phyloP scores from a whole-genome alignment of 2,329 filamentous ascomycete genomes.

The Aspergillus chevalieri region DNA sequence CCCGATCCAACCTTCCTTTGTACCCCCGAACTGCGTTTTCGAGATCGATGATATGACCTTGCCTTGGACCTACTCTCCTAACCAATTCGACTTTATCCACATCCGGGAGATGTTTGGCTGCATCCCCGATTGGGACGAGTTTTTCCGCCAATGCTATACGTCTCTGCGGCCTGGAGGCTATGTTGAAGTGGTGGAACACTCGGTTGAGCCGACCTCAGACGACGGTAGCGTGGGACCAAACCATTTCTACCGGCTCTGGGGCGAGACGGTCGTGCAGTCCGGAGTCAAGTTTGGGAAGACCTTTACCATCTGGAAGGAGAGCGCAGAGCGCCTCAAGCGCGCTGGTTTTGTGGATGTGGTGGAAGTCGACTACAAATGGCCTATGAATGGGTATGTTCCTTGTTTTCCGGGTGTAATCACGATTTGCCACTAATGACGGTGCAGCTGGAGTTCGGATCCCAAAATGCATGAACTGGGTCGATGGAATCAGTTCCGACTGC shows the following conservation, averaged over 20 bases:
- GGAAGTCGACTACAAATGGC: constrained; percentile 18
- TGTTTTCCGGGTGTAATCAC: not conserved
- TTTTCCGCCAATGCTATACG: constrained; percentile 22
- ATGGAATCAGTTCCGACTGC: constrained; percentile 16
- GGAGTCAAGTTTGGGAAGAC: constrained; percentile 17
- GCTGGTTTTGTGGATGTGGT: constrained; percentile 23
- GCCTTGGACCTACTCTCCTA: constrained; percentile 35
- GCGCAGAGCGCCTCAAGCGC: constrained; percentile 12
- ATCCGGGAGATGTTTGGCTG: constrained; percentile 42
- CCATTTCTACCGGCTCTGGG: constrained; percentile 16
- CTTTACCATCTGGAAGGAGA: constrained; percentile 26
- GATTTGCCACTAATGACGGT: not conserved
- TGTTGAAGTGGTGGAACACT: constrained; percentile 37
- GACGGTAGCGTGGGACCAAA: constrained; percentile 10
- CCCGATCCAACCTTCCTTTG: constrained; percentile 44
- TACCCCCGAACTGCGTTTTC: constrained; percentile 43
- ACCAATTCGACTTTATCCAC: constrained; percentile 42
- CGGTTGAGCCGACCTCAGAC: constrained; percentile 19
- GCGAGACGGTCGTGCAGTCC: constrained; percentile 10
- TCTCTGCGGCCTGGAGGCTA: constrained; percentile 28
- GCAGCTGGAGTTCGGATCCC: constrained; percentile 15
- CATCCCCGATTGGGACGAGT: constrained; percentile 42
- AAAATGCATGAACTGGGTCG: constrained; percentile 18
- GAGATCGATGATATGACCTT: constrained; percentile 43
- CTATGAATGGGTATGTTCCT: constrained; percentile 12